phyloP scores from a whole-genome alignment of 257 asterid species.

The Solanum lignicaule region DNA sequence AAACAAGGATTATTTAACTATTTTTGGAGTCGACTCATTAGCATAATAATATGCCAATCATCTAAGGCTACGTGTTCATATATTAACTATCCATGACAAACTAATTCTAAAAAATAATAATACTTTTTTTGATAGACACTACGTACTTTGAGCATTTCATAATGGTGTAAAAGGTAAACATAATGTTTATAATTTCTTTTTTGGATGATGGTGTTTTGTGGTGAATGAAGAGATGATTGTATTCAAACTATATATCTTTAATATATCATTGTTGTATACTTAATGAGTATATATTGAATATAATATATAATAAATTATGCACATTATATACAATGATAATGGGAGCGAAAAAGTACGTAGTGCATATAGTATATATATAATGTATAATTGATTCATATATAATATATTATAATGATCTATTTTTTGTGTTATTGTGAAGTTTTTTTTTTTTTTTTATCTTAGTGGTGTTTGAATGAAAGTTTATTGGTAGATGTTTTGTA shows the following conservation, averaged over 20 bases:
- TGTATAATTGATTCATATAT: no score
- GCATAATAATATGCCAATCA: not conserved
- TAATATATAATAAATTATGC: no score
- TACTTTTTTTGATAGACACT: not conserved
- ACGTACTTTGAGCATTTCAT: not conserved
- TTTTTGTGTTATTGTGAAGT: not conserved
- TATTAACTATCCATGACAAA: not conserved
- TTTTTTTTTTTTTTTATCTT: not conserved
- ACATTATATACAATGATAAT: not conserved
- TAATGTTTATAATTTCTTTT: not conserved
- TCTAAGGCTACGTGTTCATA: not conserved
- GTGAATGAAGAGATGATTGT: not conserved
- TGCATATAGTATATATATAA: not conserved
- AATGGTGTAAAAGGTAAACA: not conserved
- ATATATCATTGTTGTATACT: not conserved
- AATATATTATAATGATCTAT: no score
- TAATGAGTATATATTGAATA: not conserved
- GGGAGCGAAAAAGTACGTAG: not conserved
- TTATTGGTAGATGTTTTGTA: not conserved
- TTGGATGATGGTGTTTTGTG: not conserved
- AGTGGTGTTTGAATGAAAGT: not conserved
- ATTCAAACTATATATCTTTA: no score
- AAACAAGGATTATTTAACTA: not conserved
- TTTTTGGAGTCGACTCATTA: not conserved
- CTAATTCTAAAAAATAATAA: not conserved